Conservation (phyloP, 176 grass and related monocot genomes). For the Hyparrhenia diplandra region DNA sequence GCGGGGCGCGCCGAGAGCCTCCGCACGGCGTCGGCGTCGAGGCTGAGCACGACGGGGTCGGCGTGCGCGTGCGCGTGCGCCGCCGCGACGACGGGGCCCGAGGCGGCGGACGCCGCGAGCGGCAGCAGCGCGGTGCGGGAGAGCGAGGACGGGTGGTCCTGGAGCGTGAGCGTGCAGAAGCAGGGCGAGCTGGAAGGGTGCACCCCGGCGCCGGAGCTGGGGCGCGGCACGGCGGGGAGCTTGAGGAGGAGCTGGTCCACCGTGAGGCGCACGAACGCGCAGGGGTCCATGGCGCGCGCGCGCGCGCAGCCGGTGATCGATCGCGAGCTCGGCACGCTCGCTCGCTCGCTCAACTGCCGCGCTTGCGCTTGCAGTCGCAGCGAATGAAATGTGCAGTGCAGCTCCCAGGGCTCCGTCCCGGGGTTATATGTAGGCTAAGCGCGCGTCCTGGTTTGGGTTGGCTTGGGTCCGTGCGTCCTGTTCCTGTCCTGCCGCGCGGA, state of each 20-base stretch:
- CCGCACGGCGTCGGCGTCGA: constrained; percentile 64
- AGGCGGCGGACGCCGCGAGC: constrained; percentile 31
- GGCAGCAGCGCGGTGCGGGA: constrained; percentile 55
- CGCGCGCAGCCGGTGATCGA: background rate
- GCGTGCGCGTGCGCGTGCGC: background rate
- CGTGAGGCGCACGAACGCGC: constrained; percentile 77
- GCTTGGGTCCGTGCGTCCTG: no score
- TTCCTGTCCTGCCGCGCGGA: no score
- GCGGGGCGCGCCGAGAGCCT: constrained; percentile 39
- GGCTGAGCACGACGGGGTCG: constrained; percentile 58
- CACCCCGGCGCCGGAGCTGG: constrained; percentile 47
- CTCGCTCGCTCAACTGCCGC: background rate
- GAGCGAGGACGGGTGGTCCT: constrained; percentile 21
- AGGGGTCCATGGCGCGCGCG: constrained; percentile 64
- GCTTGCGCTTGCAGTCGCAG: background rate
- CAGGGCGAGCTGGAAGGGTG: constrained; percentile 71
- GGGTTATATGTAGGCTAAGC: constrained; percentile 53
- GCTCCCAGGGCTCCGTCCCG: background rate
- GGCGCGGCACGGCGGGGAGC: constrained; percentile 57
- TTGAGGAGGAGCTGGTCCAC: constrained; percentile 82
- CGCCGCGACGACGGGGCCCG: background rate
- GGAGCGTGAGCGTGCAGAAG: constrained; percentile 78
- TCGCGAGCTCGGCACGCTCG: background rate
- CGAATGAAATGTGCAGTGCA: background rate
- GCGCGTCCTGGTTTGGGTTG: no score